These are phyloP conservation scores for Cornus florida DNA, from an alignment of 148 eudicot species.

Conservation along the genomic window DNA sequence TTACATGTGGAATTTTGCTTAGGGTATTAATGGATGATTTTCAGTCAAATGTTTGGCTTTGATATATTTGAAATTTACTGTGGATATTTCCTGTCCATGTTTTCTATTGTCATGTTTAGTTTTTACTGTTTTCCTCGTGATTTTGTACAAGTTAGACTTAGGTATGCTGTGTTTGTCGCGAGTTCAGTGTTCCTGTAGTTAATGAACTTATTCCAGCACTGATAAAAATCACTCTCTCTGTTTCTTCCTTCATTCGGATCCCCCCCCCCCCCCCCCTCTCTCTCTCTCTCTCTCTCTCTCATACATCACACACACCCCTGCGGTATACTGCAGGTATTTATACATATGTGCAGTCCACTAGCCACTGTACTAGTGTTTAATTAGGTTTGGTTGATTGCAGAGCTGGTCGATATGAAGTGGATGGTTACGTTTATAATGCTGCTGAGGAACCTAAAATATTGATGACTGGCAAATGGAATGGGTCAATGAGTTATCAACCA, in stretches of 20 bases:
- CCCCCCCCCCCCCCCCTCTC: no score
- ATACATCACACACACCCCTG: no score
- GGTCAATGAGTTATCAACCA: conserved; percentile 82
- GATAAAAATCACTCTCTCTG: not conserved
- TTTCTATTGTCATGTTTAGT: not conserved
- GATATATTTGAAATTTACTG: no score
- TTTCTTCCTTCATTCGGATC: no score
- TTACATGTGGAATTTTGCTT: no score
- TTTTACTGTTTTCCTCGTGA: not conserved
- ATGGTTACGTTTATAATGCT: conserved; percentile 87
- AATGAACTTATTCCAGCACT: not conserved
- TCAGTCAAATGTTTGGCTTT: not conserved
- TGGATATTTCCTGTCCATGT: not conserved
- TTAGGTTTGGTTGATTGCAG: conserved; percentile 32
- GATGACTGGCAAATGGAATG: conserved; percentile 92
- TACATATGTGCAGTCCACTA: not conserved
- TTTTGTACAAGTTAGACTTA: not conserved
- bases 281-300: no score
- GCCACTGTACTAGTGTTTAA: conserved; percentile 8
- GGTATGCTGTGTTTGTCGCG: not conserved
- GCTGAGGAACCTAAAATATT: conserved; percentile 83
- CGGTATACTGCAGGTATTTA: no score
- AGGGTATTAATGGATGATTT: not conserved
- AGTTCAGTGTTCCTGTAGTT: not conserved
- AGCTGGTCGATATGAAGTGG: conserved; percentile 91